Conservation (phyloP, 2,329 filamentous ascomycete genomes). For the Aureobasidium zeae region DNA sequence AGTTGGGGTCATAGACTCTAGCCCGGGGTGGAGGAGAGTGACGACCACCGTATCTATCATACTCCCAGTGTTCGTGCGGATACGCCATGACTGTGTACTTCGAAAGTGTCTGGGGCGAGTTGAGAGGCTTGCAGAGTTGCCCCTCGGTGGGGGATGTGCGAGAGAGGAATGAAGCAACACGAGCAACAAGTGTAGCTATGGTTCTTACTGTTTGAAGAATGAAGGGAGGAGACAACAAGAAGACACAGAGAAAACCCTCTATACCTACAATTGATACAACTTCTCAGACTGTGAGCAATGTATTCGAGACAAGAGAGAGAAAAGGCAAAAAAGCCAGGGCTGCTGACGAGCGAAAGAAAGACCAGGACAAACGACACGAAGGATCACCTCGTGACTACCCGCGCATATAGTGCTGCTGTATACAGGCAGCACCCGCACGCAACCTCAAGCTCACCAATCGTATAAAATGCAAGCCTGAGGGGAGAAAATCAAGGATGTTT, state of each 20-base stretch:
- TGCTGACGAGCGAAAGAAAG: slow-evolving; percentile 9
- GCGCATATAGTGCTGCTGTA: slow-evolving; percentile 8
- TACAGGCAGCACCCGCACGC: neutral
- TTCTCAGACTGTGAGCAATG: slow-evolving; percentile 12
- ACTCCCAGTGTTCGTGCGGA: slow-evolving; percentile 1
- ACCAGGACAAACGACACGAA: slow-evolving; percentile 8
- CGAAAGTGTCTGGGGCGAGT: neutral
- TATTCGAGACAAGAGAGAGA: neutral
- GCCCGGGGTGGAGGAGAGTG: slow-evolving; percentile 1
- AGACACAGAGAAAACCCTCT: neutral
- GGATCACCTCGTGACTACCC: slow-evolving; percentile 13
- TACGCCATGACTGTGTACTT: neutral
- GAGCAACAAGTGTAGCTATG: too few relatives aligned
- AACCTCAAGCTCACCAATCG: slow-evolving; percentile 9
- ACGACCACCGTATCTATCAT: neutral
- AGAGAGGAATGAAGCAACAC: slow-evolving; percentile 7
- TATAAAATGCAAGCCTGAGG: too few relatives aligned
- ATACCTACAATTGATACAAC: neutral
- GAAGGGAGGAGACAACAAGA: neutral
- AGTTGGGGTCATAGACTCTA: slow-evolving; percentile 15
- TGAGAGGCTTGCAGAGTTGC: neutral
- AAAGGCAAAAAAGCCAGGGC: slow-evolving; percentile 8
- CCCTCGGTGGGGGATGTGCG: neutral
- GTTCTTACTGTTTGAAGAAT: slow-evolving; percentile 3
- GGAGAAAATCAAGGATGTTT: too few relatives aligned